Conservation (phyloP, 495 filamentous ascomycete genomes). For the Aspergillus ostianus region DNA sequence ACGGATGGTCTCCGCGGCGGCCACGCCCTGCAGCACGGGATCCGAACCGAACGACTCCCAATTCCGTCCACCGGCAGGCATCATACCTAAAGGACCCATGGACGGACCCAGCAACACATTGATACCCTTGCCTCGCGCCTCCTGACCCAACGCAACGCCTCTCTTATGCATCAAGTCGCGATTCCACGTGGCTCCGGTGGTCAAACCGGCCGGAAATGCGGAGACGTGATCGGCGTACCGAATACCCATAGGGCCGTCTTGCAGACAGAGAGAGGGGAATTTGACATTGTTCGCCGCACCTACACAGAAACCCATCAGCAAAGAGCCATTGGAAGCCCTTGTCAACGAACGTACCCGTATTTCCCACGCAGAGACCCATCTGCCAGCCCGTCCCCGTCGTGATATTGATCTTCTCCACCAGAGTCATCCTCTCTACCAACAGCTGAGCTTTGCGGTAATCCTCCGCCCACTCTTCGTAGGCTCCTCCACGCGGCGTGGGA, state of each 20-base stretch:
- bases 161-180: constrained; percentile 71
- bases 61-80: constrained; percentile 84
- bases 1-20: constrained; percentile 64
- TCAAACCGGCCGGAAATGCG: constrained; percentile 81
- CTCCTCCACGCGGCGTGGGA: constrained; percentile 80
- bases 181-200: constrained; percentile 87
- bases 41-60: constrained; percentile 88
- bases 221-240: constrained; percentile 74
- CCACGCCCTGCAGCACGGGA: constrained; percentile 70
- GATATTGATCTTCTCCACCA: constrained; percentile 91
- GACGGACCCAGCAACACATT: constrained; percentile 75
- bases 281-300: constrained; percentile 64
- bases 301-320: constrained; percentile 7
- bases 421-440: constrained; percentile 77
- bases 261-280: constrained; percentile 84
- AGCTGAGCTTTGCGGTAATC: constrained; percentile 78
- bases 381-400: constrained; percentile 91
- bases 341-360: constrained; percentile 52
- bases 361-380: constrained; percentile 89
- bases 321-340: neutral
- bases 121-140: constrained; percentile 69
- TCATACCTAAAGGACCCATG: constrained; percentile 75
- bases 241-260: constrained; percentile 85
- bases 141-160: constrained; percentile 64
- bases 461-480: constrained; percentile 64